phyloP scores from a whole-genome alignment of 352 stramenopile genomes.

The Globisporangium nagaii region DNA sequence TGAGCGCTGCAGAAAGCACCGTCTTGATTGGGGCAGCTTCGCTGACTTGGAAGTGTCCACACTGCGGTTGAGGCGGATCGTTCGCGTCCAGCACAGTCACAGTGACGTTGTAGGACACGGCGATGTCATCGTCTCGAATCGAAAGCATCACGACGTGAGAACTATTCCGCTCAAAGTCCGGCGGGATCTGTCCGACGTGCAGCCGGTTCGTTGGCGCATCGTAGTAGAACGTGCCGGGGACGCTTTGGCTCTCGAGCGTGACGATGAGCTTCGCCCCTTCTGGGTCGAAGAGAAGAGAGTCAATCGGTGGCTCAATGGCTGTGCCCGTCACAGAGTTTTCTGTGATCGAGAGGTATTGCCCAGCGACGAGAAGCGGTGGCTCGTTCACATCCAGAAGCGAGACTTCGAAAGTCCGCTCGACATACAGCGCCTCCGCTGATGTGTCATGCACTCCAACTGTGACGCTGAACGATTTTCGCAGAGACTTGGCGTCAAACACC shows the following conservation, averaged over 20 bases:
- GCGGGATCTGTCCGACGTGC: conserved; percentile 18
- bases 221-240: conserved; percentile 38
- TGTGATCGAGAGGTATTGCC: neutral
- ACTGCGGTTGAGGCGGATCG: conserved; percentile 18
- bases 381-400: conserved; percentile 7
- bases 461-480: conserved; percentile 32
- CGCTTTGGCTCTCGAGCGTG: conserved; percentile 24
- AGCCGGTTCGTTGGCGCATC: conserved; percentile 26
- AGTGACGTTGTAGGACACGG: conserved; percentile 5
- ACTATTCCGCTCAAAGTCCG: conserved; percentile 31
- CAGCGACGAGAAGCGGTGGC: neutral
- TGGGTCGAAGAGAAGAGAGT: conserved; percentile 7
- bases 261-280: neutral
- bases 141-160: conserved; percentile 1
- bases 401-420: conserved; percentile 11
- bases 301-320: neutral
- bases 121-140: neutral
- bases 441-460: conserved; percentile 33
- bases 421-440: conserved; percentile 18
- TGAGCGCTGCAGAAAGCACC: conserved; percentile 8
- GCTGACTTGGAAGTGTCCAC: conserved; percentile 7
- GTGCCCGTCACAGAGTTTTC: conserved; percentile 3
- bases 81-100: conserved; percentile 18
- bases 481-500: conserved; percentile 24
- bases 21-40: conserved; percentile 20